Evolutionary conservation across 2,329 filamentous ascomycete genomes (phyloP).

Genomic region (Phoma sp.): DNA sequence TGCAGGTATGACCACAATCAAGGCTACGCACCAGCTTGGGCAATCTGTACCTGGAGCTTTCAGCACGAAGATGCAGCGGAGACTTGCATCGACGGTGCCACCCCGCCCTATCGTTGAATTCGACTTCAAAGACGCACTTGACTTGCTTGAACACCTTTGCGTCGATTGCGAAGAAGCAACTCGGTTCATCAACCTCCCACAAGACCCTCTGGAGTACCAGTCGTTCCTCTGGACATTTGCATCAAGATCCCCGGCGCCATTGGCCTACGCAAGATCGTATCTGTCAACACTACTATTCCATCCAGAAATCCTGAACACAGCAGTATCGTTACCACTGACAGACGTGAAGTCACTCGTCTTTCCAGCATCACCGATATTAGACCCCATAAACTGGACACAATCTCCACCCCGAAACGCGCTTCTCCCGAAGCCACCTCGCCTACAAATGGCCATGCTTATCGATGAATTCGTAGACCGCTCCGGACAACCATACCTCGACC

Average conservation of each 20-base stretch:
- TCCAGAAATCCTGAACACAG: constrained; percentile 67
- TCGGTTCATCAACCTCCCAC: constrained; percentile 36
- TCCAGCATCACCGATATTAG: constrained; percentile 73
- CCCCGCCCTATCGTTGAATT: constrained; percentile 87
- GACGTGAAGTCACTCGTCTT: constrained; percentile 82
- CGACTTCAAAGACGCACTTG: constrained; percentile 73
- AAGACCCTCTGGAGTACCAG: constrained; percentile 51
- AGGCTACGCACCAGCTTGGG: constrained; percentile 67
- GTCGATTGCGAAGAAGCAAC: constrained; percentile 71
- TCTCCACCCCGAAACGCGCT: constrained; percentile 59
- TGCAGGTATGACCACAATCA: constrained; percentile 61
- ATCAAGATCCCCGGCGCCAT: constrained; percentile 79
- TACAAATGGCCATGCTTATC: constrained; percentile 72
- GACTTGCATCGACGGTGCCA: constrained; percentile 90
- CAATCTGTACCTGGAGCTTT: constrained; percentile 78
- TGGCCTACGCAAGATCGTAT: constrained; percentile 82
- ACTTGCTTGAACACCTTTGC: constrained; percentile 73
- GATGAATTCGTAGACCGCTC: constrained; percentile 69
- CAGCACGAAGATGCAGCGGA: constrained; percentile 88
- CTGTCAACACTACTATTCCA: constrained; percentile 79
- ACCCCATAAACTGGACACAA: constrained; percentile 76
- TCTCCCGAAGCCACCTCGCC: constrained; percentile 73
- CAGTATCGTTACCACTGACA: constrained; percentile 78
- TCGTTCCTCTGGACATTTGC: constrained; percentile 79
- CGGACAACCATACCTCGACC: constrained; percentile 77